Evolutionary conservation across 805 yeast genomes (phyloP).

Genomic region (Candida palmyrensis): DNA sequence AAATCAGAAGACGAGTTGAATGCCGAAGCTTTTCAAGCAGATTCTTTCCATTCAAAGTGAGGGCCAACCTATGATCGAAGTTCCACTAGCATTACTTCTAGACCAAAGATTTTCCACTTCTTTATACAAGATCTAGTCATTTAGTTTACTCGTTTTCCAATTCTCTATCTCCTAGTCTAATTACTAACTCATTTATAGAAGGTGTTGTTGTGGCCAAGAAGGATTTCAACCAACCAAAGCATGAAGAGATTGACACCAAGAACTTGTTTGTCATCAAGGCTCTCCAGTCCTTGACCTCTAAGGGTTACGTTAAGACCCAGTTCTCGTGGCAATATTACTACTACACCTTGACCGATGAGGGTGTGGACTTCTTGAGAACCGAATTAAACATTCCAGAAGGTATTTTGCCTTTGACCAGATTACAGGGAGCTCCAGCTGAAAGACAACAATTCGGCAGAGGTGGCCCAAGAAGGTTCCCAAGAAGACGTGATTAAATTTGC

Average conservation of each 20-base stretch:
- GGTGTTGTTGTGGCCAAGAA: conserved; percentile 99
- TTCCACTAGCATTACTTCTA: too few species aligned
- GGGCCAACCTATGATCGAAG: too few species aligned
- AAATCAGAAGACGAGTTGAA: too few species aligned
- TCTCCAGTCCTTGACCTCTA: conserved; percentile 97
- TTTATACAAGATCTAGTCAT: too few species aligned
- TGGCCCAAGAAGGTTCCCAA: conserved; percentile 30
- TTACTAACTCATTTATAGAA: conserved; percentile 57
- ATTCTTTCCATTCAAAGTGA: too few species aligned
- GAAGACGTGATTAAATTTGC: conserved; percentile 46
- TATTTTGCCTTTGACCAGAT: conserved; percentile 97
- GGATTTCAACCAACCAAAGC: conserved; percentile 96
- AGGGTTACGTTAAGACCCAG: conserved; percentile 99
- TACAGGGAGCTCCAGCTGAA: conserved; percentile 89
- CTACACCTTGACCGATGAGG: conserved; percentile 99
- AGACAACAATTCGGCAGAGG: conserved; percentile 48
- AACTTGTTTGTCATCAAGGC: conserved; percentile 98
- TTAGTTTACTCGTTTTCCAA: too few species aligned
- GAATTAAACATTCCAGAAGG: conserved; percentile 98
- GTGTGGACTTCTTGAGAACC: conserved; percentile 97
- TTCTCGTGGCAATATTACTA: conserved; percentile 99
- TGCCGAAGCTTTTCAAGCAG: too few species aligned
- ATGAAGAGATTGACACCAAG: conserved; percentile 96
- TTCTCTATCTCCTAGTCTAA: too few species aligned
- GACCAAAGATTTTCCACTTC: too few species aligned